Conservation (phyloP, 768 basidiomycete species). For the Porphyrellus cyaneotinctus region DNA sequence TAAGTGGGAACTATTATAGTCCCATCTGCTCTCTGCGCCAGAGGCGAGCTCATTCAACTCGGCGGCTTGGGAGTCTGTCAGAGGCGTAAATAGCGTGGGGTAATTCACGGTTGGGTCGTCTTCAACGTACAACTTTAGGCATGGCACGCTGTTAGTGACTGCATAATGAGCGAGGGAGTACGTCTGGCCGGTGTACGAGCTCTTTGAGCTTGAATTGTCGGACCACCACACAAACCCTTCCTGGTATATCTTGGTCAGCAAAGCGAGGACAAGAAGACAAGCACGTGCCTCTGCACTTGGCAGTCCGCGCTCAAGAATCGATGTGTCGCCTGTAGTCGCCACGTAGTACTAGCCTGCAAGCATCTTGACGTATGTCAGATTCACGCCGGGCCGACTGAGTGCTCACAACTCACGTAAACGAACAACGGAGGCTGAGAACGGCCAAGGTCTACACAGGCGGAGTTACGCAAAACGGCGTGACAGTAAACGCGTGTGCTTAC, state of each 20-base stretch:
- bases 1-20: slow-evolving; percentile 44
- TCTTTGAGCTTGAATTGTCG: slow-evolving; percentile 55
- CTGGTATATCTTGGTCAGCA: slow-evolving; percentile 32
- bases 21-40: slow-evolving; percentile 76
- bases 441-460: slow-evolving; percentile 64
- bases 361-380: slow-evolving; percentile 51
- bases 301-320: slow-evolving; percentile 76
- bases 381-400: too few species aligned
- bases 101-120: slow-evolving; percentile 81
- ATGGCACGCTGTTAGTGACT: slow-evolving; percentile 80
- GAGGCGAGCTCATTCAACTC: slow-evolving; percentile 85
- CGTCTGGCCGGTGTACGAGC: slow-evolving; percentile 65
- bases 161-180: slow-evolving; percentile 68
- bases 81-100: slow-evolving; percentile 45
- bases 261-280: not conserved
- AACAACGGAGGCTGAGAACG: slow-evolving; percentile 91
- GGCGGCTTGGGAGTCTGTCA: slow-evolving; percentile 57
- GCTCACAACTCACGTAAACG: slow-evolving; percentile 50
- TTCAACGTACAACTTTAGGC: slow-evolving; percentile 80
- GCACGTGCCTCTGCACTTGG: slow-evolving; percentile 69
- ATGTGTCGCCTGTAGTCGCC: slow-evolving; percentile 59
- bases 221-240: slow-evolving; percentile 83
- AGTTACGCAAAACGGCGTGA: too few species aligned
- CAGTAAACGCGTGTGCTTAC: too few species aligned
- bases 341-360: slow-evolving; percentile 87